Base-by-base conservation (phyloP, 768 basidiomycete species). In the Xerocomellus chrysenteron region DNA sequence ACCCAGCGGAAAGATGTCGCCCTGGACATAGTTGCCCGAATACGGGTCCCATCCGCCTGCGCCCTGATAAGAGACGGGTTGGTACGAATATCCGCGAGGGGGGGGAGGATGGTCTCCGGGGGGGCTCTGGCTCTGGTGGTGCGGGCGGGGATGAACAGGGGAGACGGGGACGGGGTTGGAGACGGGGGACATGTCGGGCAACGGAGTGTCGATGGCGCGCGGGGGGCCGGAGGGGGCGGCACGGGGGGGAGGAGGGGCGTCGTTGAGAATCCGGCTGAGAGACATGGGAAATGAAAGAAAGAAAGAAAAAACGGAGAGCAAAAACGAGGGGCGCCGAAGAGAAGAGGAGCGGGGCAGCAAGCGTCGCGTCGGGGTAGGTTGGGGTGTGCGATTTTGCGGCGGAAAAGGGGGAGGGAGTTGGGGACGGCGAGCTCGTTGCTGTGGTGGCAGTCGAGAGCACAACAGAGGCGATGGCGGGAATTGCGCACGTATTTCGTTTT, bases 181-280 rank as follows among this genome's bases (percentile, higher is more conserved):
- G 52, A 58, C 41, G 45, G 65, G 69, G 13, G 68, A 67, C 40
- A 66, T 67, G 57, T 65, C 65, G 40, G 60, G 46, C 39, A 57
- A 30, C 0, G 67, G 53, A 26, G 62, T 32, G 59, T 70, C 67
- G 63, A 59, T 35, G 51, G 59, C 40, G 55, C 60, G 63, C 33
- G 61, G 44, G 54, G 60, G 53, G 24, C 48, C 52, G 42, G 62
- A 47, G 45, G 70, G 67, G 48, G 75, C 63, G 33, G 70, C 70
- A 54, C 72, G 65, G 37, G 62, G 57, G 21, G 77, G 75, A 33
- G 76, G 72, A 42, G 86, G 80, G 61, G 88, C 85, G 74, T 90
- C 84, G 74, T 91, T 91, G 74, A 91, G 84, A 59, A 91, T 90
- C 62, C 83, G 80, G 64, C 84, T 85, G 71, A 91, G 83, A 49